Evolutionary conservation across 164 flowering plant genomes (phyloP), one percentile per base, ranked within the genome.

Genomic region (Nelumbo lutea): DNA sequence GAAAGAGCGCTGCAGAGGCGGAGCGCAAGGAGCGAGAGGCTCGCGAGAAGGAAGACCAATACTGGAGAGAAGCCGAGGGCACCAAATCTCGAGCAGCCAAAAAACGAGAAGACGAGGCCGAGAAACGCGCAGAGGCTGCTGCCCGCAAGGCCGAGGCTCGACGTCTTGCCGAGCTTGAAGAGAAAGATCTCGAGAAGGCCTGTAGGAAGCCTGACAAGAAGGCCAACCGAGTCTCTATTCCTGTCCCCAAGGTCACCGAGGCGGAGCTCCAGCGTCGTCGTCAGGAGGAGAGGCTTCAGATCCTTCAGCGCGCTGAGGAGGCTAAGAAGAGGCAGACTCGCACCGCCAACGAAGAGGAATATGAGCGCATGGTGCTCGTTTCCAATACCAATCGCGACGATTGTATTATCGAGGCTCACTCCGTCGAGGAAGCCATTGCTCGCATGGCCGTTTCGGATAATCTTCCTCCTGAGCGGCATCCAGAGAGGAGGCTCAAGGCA

Each of bases 31-130:
- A 85, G 1, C 80, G 80, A 10, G 88, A 88, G 62, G 57, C 89
- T 1, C 83, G 81, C 1, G 82, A 85, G 27, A 95, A 92, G 78
- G 97, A 92, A 61, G 99, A 95, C 0, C 82, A 82, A 66, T 95
- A 86, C 89, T 92, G 99, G 99, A 82, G 80, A 42, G 96, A 92
- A 59, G 97, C 97, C 68, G 96, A 95, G 80, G 96, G 96, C 3
- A 44, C 79, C 47, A 92, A 85, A 73, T 83, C 97, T 6, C 83
- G 85, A 4, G 92, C 97, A 27, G 85, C 89, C 62, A 95, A 90
- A 88, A 90, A 90, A 68, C 85, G 85, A 1, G 97, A 95, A 73
- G 99, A 95, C 44, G 99, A 92, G 9, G 85, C 93, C 27, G 92
- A 87, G 83, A 92, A 92, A 81, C 84, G 87, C 0, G 92, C 97